Base-by-base conservation (phyloP, 192 early-diverging fungal genomes). In the Linnemannia exigua region DNA sequence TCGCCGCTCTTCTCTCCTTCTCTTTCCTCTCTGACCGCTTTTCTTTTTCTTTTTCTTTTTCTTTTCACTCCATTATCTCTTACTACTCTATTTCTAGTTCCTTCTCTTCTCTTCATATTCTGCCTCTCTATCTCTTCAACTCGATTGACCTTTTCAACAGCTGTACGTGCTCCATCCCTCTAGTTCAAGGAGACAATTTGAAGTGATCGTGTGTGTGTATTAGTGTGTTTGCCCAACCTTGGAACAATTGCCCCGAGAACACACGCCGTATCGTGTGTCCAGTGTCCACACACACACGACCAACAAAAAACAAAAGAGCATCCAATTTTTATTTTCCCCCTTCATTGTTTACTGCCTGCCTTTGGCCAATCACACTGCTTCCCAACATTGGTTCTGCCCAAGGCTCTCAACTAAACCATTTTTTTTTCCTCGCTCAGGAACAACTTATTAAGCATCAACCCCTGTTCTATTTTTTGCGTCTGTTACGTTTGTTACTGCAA, bases 301-400 rank as follows among this genome's bases (percentile, higher is more conserved):
- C 8, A 58, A n/a, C 51, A 54, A 20, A 22, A 7, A 58, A 20
- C 54, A 58, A 58, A 22, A 28, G n/a, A n/a, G n/a, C n/a, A n/a
- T n/a, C n/a, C 54, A 22, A 58, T 54, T 22, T 20, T 6, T 20
- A 54, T 54, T 52, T 5, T 52, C 20, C 20, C 20, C 20, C 2
- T 52, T 20, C 25, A 31, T 61, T 25, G 50, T n/a, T 25, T 54
- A 25, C 48, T 17, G 48, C 28, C 2, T 28, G 15, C 58, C 28
- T 15, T 15, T 3, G 4, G 28, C 58, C 58, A 63, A 63, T 63
- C 58, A 63, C 1, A 7, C 4, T 63, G 58, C 58, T 63, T 63
- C 28, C 58, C 58, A 63, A 63, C 58, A 63, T 63, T 63, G 58
- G 58, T 63, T 31, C n/a, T 63, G 58, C 58, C 28, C 58, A 63